These are phyloP conservation scores for Sungouiozyma ichnusensis DNA, from an alignment of 805 yeast genomes.

Conservation along the genomic window DNA sequence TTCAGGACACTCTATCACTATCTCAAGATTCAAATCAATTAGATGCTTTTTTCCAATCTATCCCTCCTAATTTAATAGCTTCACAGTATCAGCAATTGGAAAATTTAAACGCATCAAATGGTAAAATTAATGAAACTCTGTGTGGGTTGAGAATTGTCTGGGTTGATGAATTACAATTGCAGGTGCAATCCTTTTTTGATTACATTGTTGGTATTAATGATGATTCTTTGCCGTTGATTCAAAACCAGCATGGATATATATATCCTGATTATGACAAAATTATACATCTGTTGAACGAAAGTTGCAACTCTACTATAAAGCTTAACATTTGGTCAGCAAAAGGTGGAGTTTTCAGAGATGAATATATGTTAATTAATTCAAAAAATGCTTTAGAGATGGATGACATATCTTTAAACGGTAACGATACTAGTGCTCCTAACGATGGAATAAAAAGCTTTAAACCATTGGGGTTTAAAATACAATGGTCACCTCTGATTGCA, in stretches of 20 bases:
- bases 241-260: constrained; percentile 27
- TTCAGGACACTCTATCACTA: constrained; percentile 29
- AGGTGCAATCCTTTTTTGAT: constrained; percentile 81
- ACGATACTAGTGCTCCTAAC: constrained; percentile 11
- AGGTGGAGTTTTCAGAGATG: constrained; percentile 53
- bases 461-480: constrained; percentile 56
- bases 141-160: constrained; percentile 51
- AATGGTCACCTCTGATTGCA: constrained; percentile 64
- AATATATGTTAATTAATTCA: constrained; percentile 26
- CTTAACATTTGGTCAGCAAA: constrained; percentile 79
- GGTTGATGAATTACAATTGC: constrained; percentile 40
- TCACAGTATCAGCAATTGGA: constrained; percentile 7
- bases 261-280: constrained; percentile 37
- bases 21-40: constrained; percentile 23
- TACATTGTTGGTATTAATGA: constrained; percentile 74
- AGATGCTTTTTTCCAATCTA: constrained; percentile 30
- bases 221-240: constrained; percentile 39
- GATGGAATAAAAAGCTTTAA: constrained; percentile 29
- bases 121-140: constrained; percentile 18
- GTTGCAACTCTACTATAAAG: constrained; percentile 20
- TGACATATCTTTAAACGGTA: constrained; percentile 24
- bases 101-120: background rate
- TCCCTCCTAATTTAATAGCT: constrained; percentile 26
- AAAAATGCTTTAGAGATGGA: constrained; percentile 20
- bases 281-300: constrained; percentile 13